Evolutionary conservation across 2,329 filamentous ascomycete genomes (phyloP).

Genomic region (Fusarium denticulatum): DNA sequence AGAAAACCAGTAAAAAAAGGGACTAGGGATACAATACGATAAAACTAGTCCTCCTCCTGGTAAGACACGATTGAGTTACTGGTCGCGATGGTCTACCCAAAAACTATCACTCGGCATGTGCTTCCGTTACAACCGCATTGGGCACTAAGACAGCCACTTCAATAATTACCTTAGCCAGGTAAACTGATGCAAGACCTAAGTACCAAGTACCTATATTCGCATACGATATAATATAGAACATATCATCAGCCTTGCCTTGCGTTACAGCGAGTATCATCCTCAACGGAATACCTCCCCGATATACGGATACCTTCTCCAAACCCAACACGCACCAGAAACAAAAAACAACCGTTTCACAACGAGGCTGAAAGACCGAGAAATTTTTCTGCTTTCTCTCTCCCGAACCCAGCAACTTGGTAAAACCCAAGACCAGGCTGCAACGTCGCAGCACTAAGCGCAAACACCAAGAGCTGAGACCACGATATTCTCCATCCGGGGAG

Average conservation of each 20-base stretch:
- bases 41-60: neutral
- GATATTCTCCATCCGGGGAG: constrained; percentile 14
- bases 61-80: constrained; percentile 4
- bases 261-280: constrained; percentile 1
- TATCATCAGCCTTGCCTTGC: constrained; percentile 2
- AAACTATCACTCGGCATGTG: neutral
- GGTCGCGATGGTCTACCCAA: neutral
- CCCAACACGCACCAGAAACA: neutral
- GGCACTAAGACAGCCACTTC: neutral
- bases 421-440: constrained; percentile 14
- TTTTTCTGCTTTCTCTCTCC: neutral
- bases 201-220: neutral
- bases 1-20: neutral
- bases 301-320: neutral
- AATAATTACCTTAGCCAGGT: neutral
- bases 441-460: constrained; percentile 17
- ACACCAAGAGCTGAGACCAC: constrained; percentile 3
- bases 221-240: neutral
- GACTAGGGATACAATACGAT: constrained; percentile 13
- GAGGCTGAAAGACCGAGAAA: constrained; percentile 19
- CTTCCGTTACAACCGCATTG: neutral
- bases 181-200: neutral
- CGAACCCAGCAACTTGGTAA: constrained; percentile 30
- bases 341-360: constrained; percentile 3
- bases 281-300: neutral